Base-by-base conservation (phyloP, 2,329 filamentous ascomycete genomes). In the Drechslerella coelobrocha region DNA sequence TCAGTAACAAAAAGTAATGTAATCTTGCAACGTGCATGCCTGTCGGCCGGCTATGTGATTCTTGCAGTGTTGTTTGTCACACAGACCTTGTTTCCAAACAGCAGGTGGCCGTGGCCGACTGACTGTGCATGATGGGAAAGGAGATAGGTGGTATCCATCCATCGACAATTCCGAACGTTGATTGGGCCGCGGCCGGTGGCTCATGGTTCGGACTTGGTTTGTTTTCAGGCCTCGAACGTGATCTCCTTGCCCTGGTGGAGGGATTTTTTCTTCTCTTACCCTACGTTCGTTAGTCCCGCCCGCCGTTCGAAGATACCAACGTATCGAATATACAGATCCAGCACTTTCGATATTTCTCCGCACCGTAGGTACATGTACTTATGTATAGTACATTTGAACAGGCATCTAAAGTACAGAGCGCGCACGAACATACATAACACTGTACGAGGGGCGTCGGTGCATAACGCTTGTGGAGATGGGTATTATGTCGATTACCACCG, bases 41-140 rank as follows among this genome's bases (percentile, higher is more conserved):
- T 45, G 41, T 6, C 37, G 29, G 12, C 29, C 29, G 29, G 29
- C 29, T 31, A 31, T 31, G 29, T 31, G 29, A 12, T 6, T 31
- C 31, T 41, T 45, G 34, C 47, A 26, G 65, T 61, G 65, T 69
- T 69, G 65, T 69, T 57, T 69, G 65, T 69, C 57, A 69, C 65
- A 69, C 65, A 69, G 57, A 53, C 62, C 29, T 31, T 31, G 29
- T 31, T 27, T 52, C 47, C 52, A 29, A 57, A 26, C 39, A 57
- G 62, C 48, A 55, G 50, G 48, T 68, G 62, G 26, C 55, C 62
- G 48, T 68, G 62, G 26, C 55, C 62, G 55, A 48, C 55, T 12
- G 29, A 31, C 29, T 31, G 29, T 31, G 29, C 29, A 31, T 31
- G 6, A 31, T 31, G 29, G 29, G 29, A 31, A 31, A 6, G 12